Evolutionary conservation across 192 early-diverging fungal species (phyloP).

Genomic region (Diversispora epigaea): DNA sequence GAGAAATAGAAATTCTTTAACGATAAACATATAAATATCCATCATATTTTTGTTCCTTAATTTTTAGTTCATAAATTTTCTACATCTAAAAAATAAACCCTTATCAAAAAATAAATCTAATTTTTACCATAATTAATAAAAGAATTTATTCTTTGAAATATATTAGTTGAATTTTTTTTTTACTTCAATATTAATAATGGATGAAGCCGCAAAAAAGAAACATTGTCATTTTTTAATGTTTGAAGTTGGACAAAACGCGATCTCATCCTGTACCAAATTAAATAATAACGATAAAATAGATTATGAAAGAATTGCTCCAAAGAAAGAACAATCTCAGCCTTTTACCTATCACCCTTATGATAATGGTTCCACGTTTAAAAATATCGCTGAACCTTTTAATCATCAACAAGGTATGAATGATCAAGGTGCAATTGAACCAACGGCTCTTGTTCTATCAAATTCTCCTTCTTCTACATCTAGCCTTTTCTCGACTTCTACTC

Average conservation of each 20-base stretch:
- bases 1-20: no score
- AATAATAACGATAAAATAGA: neutral
- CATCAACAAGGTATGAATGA: neutral
- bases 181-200: constrained; percentile 25
- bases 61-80: no score
- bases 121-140: no score
- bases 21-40: no score
- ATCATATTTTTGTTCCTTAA: no score
- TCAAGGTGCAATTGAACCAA: neutral
- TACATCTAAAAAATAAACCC: no score
- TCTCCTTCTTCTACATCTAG: neutral
- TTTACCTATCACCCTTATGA: neutral
- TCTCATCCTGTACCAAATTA: neutral
- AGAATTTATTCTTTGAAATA: no score
- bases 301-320: neutral
- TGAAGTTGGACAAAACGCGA: neutral
- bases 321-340: neutral
- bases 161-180: no score
- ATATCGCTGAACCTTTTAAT: neutral
- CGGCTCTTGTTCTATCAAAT: neutral
- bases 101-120: no score
- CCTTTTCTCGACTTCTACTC: neutral
- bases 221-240: constrained; percentile 28
- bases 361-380: neutral
- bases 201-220: constrained; percentile 18